Conservation (phyloP, 352 stramenopile genomes). For the Pythium volutum region DNA sequence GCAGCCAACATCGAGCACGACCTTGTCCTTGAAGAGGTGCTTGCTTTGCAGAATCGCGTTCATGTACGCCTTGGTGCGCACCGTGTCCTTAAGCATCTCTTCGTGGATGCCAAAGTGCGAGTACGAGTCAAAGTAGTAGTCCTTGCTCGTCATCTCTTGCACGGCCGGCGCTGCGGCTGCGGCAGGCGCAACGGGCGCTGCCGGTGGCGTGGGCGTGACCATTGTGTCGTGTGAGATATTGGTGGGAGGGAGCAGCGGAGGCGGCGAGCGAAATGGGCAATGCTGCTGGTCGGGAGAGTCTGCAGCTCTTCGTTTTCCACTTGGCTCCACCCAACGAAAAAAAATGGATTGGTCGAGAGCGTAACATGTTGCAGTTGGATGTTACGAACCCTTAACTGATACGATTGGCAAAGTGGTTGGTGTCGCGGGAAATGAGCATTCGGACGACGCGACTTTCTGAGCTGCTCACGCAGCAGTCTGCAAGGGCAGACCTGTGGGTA, state of each 20-base stretch:
- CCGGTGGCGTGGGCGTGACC: constrained; percentile 29
- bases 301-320: constrained; percentile 15
- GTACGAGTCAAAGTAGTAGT: constrained; percentile 99
- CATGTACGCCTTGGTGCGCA: constrained; percentile 97
- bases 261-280: neutral
- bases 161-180: constrained; percentile 12
- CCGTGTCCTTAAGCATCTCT: constrained; percentile 98
- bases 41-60: constrained; percentile 96
- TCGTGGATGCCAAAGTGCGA: constrained; percentile 98
- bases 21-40: constrained; percentile 96
- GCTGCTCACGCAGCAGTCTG: no score
- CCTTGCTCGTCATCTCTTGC: constrained; percentile 88
- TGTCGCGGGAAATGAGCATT: neutral
- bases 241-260: neutral
- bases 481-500: no score
- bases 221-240: constrained; percentile 20
- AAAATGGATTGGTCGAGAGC: constrained; percentile 28
- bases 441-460: neutral
- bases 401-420: constrained; percentile 4
- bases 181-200: constrained; percentile 12
- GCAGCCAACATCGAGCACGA: constrained; percentile 96
- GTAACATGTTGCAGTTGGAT: constrained; percentile 22
- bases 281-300: neutral
- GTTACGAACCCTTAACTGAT: constrained; percentile 27
- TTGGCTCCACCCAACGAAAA: constrained; percentile 22